These are phyloP conservation scores for Yamadazyma sp. DNA, from an alignment of 1,139 yeast species.

Conservation along the genomic window DNA sequence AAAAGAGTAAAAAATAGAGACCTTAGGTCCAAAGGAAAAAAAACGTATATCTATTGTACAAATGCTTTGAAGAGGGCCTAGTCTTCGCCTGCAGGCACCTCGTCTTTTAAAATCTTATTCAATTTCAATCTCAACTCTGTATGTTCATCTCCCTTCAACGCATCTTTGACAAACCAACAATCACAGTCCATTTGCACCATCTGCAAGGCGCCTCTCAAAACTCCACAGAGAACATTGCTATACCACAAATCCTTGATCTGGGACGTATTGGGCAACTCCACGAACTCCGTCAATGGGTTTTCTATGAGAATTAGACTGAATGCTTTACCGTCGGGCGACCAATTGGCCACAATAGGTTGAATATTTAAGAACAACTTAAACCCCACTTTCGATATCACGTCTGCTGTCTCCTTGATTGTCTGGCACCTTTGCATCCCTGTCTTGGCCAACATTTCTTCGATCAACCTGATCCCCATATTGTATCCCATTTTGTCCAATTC, in stretches of 20 bases:
- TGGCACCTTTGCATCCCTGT: slow-evolving; percentile 82
- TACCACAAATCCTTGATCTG: slow-evolving; percentile 85
- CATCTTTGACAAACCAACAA: slow-evolving; percentile 76
- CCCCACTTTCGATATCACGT: slow-evolving; percentile 80
- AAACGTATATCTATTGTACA: no score
- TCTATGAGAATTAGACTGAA: slow-evolving; percentile 76
- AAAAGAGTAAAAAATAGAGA: no score
- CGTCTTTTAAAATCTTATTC: slow-evolving; percentile 78
- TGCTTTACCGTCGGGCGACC: slow-evolving; percentile 74
- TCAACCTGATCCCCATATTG: slow-evolving; percentile 85
- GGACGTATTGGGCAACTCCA: slow-evolving; percentile 81
- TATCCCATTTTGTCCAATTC: slow-evolving; percentile 94
- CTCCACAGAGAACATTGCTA: slow-evolving; percentile 87
- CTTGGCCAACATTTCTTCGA: slow-evolving; percentile 90
- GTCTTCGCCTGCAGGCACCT: slow-evolving; percentile 96
- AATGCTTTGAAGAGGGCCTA: slow-evolving; percentile 21
- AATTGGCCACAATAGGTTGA: slow-evolving; percentile 71
- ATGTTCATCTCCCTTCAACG: slow-evolving; percentile 74
- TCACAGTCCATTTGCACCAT: slow-evolving; percentile 96
- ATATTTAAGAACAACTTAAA: slow-evolving; percentile 86
- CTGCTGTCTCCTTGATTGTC: slow-evolving; percentile 83
- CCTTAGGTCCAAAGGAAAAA: no score
- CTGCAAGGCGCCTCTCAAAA: slow-evolving; percentile 85
- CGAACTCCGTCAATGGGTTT: slow-evolving; percentile 93
- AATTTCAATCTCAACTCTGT: slow-evolving; percentile 80